These are phyloP conservation scores for Anthracocystis walkeri DNA, from an alignment of 1,284 basidiomycete genomes.

Conservation along the genomic window DNA sequence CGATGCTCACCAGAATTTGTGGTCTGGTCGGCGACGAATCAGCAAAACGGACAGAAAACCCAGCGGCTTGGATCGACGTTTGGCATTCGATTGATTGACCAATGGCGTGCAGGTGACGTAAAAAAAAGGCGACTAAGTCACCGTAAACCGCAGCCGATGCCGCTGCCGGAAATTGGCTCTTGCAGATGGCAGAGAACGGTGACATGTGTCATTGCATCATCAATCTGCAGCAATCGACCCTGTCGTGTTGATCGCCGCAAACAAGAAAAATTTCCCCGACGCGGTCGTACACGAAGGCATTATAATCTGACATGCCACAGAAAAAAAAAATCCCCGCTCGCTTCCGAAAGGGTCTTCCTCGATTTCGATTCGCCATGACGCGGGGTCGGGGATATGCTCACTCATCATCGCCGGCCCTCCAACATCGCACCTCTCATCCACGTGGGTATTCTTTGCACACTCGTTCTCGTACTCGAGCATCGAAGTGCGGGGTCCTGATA, in stretches of 20 bases:
- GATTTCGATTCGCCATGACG: too few relatives aligned
- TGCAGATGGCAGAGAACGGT: background rate
- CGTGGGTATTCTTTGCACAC: slow-evolving; percentile 10
- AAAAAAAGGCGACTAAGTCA: background rate
- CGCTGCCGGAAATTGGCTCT: background rate
- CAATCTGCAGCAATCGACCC: background rate
- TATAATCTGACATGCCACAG: background rate
- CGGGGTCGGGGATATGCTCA: background rate
- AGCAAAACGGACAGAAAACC: background rate
- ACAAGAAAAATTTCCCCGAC: background rate
- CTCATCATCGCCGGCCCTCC: slow-evolving; percentile 4
- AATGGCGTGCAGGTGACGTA: slow-evolving; percentile 7
- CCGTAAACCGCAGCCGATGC: background rate
- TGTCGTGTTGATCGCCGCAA: background rate
- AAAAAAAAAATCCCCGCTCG: background rate
- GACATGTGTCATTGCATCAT: slow-evolving; percentile 15
- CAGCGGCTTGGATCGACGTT: background rate
- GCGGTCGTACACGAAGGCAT: background rate
- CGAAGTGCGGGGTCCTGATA: slow-evolving; percentile 1
- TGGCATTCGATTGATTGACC: background rate
- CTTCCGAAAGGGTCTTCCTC: too few relatives aligned
- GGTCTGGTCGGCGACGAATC: background rate
- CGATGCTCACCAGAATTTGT: slow-evolving; percentile 1
- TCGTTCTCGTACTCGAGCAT: slow-evolving; percentile 1
- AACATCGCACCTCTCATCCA: background rate